Evolutionary conservation across 139 green algal genomes (phyloP), one percentile per base, ranked within the genome.

Genomic region (Marvania coccoides): DNA sequence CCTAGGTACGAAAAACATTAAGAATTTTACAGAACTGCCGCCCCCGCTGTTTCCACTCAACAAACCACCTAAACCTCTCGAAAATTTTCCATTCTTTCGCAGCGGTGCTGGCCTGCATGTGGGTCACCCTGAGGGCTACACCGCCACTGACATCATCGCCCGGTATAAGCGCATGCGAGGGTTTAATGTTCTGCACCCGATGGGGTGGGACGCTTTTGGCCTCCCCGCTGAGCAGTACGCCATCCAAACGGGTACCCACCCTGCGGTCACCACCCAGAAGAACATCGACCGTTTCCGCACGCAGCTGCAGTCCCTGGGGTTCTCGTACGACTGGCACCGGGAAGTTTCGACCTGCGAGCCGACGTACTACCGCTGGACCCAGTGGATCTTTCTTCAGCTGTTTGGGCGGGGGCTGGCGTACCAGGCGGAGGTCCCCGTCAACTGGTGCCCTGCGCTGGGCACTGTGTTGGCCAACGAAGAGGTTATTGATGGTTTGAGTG

Each of bases 301-400:
- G 8, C 93, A 99, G 85, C 87, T 99, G 10, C 83, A 97, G 75
- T 75, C 72, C 35, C 76, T 99, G 13, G 80, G 94, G 14, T 98
- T 99, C 70, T 92, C 78, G 1, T 98, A 98, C 64, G 94, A 99
- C 70, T 97, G 90, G 90, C 67, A 88, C 36, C 65, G 94, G 1
- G 94, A 99, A 82, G 26, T 99, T 7, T 70, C 81, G 13, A 98
- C 93, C 14, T 95, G 87, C 3, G 90, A 96, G 55, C 79, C 89
- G 4, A 65, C 83, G 15, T 99, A 98, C 83, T 72, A 53, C 83
- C 91, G 82, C 60, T 99, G 94, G 94, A 99, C 94, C 5, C 94
- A 99, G 76, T 99, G 94, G 94, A 98, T 99, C 69, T 99, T 99
- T 82, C 81, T 97, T 67, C 73, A 97, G 84, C 85, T 99, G 60